These are phyloP conservation scores for Yarrowia sp. DNA, from an alignment of 805 yeast species.

Conservation along the genomic window DNA sequence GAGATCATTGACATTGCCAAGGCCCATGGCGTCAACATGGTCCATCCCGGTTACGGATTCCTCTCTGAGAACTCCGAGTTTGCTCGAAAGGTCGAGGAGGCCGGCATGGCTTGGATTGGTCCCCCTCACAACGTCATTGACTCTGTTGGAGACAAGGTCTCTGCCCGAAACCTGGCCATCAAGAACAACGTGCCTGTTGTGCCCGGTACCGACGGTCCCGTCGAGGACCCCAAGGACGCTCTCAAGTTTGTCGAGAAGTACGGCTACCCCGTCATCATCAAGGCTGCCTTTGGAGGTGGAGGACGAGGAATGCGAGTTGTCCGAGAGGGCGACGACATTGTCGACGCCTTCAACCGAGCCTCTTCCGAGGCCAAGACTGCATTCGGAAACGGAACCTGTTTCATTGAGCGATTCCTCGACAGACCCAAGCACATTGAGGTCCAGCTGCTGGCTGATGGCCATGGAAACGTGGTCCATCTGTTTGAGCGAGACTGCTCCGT, in stretches of 20 bases:
- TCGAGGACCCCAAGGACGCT: conserved; percentile 77
- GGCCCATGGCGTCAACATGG: conserved; percentile 74
- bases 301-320: conserved; percentile 99
- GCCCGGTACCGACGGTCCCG: conserved; percentile 98
- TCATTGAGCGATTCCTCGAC: conserved; percentile 92
- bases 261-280: conserved; percentile 95
- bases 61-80: conserved; percentile 88
- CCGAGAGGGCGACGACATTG: conserved; percentile 89
- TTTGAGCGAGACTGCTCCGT: conserved; percentile 99
- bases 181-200: conserved; percentile 85
- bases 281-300: conserved; percentile 99
- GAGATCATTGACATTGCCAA: conserved; percentile 87
- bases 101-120: conserved; percentile 95
- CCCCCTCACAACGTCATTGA: conserved; percentile 87
- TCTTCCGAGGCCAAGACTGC: conserved; percentile 90
- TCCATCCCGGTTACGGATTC: conserved; percentile 93
- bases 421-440: conserved; percentile 98
- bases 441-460: conserved; percentile 87
- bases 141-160: conserved; percentile 93
- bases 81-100: conserved; percentile 85
- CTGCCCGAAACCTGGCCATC: conserved; percentile 85
- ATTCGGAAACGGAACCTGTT: conserved; percentile 98
- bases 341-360: conserved; percentile 90
- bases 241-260: conserved; percentile 70
- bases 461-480: conserved; percentile 92